Conservation (phyloP, 2,329 filamentous ascomycete genomes). For the Xylariaceae sp. region DNA sequence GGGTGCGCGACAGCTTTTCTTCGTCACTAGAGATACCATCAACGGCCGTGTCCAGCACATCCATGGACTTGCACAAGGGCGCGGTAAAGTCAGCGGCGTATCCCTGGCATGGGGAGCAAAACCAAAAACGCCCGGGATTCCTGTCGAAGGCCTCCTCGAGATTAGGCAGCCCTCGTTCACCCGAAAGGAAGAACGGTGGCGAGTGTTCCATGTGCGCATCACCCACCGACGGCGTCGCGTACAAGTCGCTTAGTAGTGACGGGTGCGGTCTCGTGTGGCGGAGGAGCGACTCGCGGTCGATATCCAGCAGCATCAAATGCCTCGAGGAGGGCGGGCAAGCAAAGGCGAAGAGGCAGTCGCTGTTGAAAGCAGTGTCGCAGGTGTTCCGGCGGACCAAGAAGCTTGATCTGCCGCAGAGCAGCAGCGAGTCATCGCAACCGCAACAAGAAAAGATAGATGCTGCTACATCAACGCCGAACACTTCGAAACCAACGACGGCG, state of each 20-base stretch:
- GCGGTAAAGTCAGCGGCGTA: neutral
- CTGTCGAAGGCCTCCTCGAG: neutral
- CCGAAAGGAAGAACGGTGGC: neutral
- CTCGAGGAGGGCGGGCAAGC: neutral
- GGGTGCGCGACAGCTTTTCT: neutral
- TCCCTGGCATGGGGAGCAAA: neutral
- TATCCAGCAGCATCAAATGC: neutral
- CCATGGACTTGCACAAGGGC: neutral
- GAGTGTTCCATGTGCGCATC: constrained; percentile 28
- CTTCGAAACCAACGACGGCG: neutral
- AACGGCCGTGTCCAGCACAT: neutral
- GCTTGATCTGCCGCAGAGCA: neutral
- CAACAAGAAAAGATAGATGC: neutral
- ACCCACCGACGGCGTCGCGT: constrained; percentile 26
- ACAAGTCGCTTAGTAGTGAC: constrained; percentile 19
- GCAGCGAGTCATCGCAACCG: neutral
- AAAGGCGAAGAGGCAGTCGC: constrained; percentile 3
- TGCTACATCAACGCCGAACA: neutral
- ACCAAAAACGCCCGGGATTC: neutral
- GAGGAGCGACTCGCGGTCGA: constrained; percentile 1
- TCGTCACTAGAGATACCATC: neutral
- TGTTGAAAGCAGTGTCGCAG: constrained; percentile 12
- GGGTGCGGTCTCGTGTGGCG: constrained; percentile 26
- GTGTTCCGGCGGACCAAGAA: constrained; percentile 9
- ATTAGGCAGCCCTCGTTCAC: neutral